phyloP scores from a whole-genome alignment of 768 basidiomycete genomes.

The Boletus patriciae region DNA sequence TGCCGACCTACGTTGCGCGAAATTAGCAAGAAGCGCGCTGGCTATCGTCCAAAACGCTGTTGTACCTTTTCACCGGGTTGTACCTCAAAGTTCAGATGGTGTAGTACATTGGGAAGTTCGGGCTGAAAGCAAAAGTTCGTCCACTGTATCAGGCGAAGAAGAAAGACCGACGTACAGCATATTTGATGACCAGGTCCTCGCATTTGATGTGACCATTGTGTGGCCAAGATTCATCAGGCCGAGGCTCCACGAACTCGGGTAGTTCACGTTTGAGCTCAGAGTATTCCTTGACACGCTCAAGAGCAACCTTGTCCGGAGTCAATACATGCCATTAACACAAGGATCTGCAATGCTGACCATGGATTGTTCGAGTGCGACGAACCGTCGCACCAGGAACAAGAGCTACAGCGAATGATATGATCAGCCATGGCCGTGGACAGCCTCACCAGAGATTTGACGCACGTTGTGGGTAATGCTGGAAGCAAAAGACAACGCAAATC shows the following conservation, averaged over 20 bases:
- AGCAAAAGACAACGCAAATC: constrained; percentile 85
- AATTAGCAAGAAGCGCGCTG: not conserved
- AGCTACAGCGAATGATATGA: constrained; percentile 36
- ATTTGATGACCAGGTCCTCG: constrained; percentile 73
- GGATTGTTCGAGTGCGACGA: constrained; percentile 86
- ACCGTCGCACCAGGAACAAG: constrained; percentile 72
- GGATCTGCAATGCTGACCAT: constrained; percentile 56
- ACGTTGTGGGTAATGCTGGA: constrained; percentile 72
- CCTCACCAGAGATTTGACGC: not conserved
- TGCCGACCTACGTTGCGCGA: constrained; percentile 50
- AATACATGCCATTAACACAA: not conserved
- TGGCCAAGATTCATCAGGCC: constrained; percentile 84
- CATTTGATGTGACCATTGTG: constrained; percentile 64
- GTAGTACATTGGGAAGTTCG: constrained; percentile 83
- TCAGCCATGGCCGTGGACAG: constrained; percentile 16
- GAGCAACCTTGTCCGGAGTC: constrained; percentile 54
- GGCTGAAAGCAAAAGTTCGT: constrained; percentile 47
- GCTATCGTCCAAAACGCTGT: not conserved
- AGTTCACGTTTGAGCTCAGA: constrained; percentile 76
- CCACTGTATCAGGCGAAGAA: constrained; percentile 3
- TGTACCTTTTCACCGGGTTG: constrained; percentile 71
- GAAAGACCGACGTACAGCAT: constrained; percentile 53
- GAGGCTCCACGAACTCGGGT: constrained; percentile 81
- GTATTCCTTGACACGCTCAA: constrained; percentile 91
- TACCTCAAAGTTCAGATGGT: constrained; percentile 72